phyloP scores from a whole-genome alignment of 768 basidiomycete species.

The Phlebiopsis gigantea region DNA sequence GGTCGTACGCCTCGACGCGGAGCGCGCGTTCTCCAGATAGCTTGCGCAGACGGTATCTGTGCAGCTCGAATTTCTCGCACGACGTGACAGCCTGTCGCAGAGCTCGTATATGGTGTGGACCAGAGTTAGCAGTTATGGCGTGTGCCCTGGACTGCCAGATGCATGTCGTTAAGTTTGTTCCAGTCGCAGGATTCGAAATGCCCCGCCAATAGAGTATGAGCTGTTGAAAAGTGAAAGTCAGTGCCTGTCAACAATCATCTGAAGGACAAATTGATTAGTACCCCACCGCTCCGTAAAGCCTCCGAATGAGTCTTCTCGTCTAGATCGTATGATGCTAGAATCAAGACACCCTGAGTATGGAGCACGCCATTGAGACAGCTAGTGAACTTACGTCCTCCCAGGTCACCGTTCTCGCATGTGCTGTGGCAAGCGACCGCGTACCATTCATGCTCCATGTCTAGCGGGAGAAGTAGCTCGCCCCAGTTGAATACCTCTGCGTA shows the following conservation, averaged over 20 bases:
- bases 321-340: conserved; percentile 76
- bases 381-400: background rate
- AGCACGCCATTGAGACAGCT: background rate
- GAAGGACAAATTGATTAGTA: conserved; percentile 43
- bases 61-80: conserved; percentile 75
- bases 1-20: conserved; percentile 51
- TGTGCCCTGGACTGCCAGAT: conserved; percentile 90
- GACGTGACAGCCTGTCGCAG: conserved; percentile 73
- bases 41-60: conserved; percentile 73
- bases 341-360: background rate
- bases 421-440: background rate
- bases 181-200: conserved; percentile 64
- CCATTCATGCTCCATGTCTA: background rate
- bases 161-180: conserved; percentile 91
- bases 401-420: background rate
- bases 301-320: conserved; percentile 90
- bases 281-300: conserved; percentile 81
- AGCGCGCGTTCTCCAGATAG: conserved; percentile 50
- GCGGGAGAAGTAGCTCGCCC: background rate
- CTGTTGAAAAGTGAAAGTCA: conserved; percentile 32
- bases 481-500: background rate
- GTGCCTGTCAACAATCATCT: no score
- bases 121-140: conserved; percentile 73
- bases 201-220: conserved; percentile 95
- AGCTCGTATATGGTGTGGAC: conserved; percentile 77